These are phyloP conservation scores for Cenococcum geophilum DNA, from an alignment of 495 filamentous ascomycete species.

Conservation along the genomic window DNA sequence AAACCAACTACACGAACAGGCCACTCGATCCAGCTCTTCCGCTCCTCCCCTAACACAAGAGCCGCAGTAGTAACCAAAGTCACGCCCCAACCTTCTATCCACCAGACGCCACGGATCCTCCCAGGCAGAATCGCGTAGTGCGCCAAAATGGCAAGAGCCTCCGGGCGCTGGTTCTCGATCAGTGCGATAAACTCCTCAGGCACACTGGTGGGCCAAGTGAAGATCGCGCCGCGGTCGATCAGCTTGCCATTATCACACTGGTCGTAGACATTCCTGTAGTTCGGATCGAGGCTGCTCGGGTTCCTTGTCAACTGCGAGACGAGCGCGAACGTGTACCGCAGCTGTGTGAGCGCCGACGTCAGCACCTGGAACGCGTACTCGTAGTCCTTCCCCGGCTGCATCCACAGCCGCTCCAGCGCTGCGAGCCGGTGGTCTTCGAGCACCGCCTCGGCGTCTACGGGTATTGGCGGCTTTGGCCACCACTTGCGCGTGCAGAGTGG, in stretches of 20 bases:
- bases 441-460: conserved; percentile 6
- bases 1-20: conserved; percentile 14
- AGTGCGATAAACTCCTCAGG: conserved; percentile 17
- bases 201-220: conserved; percentile 16
- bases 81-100: conserved; percentile 19
- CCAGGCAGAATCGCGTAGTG: conserved; percentile 22
- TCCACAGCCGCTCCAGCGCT: conserved; percentile 20
- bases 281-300: neutral
- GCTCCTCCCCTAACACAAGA: conserved; percentile 18
- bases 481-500: conserved; percentile 12
- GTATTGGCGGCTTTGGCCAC: conserved; percentile 16
- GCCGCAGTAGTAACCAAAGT: conserved; percentile 20
- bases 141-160: conserved; percentile 24
- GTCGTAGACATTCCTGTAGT: conserved; percentile 13
- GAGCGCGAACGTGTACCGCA: conserved; percentile 17
- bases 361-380: conserved; percentile 9
- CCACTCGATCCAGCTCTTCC: conserved; percentile 23
- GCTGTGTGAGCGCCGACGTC: neutral
- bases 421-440: conserved; percentile 20
- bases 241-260: conserved; percentile 12
- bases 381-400: conserved; percentile 4
- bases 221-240: conserved; percentile 21
- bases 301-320: conserved; percentile 18
- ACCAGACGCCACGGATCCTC: conserved; percentile 21
- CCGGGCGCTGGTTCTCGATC: conserved; percentile 15